Percentiles rank a stretch among this genome's conserved stretches.
These are phyloP conservation scores for Alternaria incomplexa DNA, from an alignment of 2,329 filamentous ascomycete species.

Conservation along the genomic window DNA sequence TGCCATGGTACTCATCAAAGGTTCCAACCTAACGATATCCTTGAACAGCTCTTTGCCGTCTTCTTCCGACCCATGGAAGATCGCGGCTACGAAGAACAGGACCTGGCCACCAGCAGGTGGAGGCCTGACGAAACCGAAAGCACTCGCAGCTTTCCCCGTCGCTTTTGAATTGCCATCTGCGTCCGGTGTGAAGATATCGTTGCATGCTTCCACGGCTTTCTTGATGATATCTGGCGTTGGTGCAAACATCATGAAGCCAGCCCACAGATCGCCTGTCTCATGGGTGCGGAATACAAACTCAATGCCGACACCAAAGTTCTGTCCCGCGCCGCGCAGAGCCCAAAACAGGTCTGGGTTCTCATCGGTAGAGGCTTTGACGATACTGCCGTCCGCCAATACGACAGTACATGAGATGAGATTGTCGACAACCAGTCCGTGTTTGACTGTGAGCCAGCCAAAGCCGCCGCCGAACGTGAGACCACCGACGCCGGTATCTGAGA, in stretches of 20 bases:
- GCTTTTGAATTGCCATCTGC: slow-evolving; percentile 4
- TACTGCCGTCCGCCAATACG: slow-evolving; percentile 57
- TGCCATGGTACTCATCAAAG: slow-evolving; percentile 7
- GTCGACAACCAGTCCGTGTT: slow-evolving; percentile 60
- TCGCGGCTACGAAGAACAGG: neutral
- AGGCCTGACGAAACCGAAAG: slow-evolving; percentile 9
- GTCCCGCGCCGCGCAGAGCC: slow-evolving; percentile 62
- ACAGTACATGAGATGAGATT: slow-evolving; percentile 59
- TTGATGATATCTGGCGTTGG: slow-evolving; percentile 6
- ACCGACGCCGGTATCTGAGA: slow-evolving; percentile 42
- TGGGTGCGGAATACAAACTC: slow-evolving; percentile 47
- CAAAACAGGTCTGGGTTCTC: slow-evolving; percentile 58
- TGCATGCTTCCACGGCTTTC: slow-evolving; percentile 1
- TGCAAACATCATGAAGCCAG: slow-evolving; percentile 12
- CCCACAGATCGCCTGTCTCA: slow-evolving; percentile 16
- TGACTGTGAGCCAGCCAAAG: slow-evolving; percentile 61
- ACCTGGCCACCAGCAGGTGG: slow-evolving; percentile 3
- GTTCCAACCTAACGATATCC: neutral
- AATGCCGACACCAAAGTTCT: slow-evolving; percentile 65
- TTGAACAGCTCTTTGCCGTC: slow-evolving; percentile 9
- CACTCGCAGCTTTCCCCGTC: slow-evolving; percentile 1
- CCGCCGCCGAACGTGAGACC: slow-evolving; percentile 63
- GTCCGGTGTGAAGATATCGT: slow-evolving; percentile 6
- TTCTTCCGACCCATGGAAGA: slow-evolving; percentile 3
- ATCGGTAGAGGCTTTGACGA: slow-evolving; percentile 43